Evolutionary conservation across 2,329 filamentous ascomycete genomes (phyloP).

Genomic region (Xylariaceae sp.): DNA sequence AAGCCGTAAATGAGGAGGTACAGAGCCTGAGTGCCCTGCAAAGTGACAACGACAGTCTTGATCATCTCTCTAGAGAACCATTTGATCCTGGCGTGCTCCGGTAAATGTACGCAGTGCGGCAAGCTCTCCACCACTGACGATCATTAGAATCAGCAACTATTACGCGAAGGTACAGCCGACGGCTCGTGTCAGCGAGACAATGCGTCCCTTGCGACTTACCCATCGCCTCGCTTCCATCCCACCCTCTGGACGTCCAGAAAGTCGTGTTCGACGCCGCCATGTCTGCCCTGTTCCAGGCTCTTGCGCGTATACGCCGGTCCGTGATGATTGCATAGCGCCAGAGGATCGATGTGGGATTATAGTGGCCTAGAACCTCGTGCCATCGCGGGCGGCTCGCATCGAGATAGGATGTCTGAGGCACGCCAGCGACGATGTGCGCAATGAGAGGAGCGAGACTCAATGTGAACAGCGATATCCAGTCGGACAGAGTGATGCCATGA

Average conservation of each 20-base stretch:
- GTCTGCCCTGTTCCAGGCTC: constrained; percentile 21
- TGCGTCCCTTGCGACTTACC: no score
- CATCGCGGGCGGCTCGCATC: constrained; percentile 16
- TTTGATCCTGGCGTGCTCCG: constrained; percentile 6
- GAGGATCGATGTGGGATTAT: constrained; percentile 33
- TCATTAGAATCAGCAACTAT: no score
- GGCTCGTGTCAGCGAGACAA: no score
- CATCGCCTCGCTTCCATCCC: constrained; percentile 30
- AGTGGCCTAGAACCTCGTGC: constrained; percentile 26
- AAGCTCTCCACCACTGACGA: constrained; percentile 8
- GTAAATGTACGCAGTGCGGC: constrained; percentile 12
- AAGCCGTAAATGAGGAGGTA: constrained; percentile 2
- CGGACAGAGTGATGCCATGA: constrained; percentile 14
- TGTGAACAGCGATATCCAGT: constrained; percentile 27
- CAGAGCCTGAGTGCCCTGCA: constrained; percentile 15
- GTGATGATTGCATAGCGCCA: constrained; percentile 32
- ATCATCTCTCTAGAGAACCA: constrained; percentile 13
- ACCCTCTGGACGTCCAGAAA: constrained; percentile 30
- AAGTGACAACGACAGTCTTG: constrained; percentile 20
- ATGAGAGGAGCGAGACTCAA: constrained; percentile 29
- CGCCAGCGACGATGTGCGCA: no score
- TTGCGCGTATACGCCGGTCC: constrained; percentile 28
- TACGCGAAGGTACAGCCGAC: no score
- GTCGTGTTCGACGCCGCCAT: constrained; percentile 29
- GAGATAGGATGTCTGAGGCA: no score